Evolutionary conservation across 192 early-diverging fungal species (phyloP).

Genomic region (Diversispora eburnea): DNA sequence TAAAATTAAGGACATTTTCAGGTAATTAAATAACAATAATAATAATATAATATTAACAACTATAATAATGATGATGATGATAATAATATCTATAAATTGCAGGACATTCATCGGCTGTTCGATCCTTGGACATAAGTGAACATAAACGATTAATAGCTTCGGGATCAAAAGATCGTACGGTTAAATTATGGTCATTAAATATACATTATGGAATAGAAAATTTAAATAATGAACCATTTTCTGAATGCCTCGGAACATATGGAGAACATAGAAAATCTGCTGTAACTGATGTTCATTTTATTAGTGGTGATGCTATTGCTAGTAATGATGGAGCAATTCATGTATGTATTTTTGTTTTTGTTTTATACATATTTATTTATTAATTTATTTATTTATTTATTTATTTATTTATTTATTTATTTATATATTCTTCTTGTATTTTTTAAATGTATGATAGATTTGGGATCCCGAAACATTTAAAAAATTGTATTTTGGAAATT

Average conservation of each 20-base stretch:
- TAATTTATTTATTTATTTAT: no score
- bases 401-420: no score
- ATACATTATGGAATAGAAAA: conserved; percentile 54
- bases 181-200: conserved; percentile 63
- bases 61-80: background rate
- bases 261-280: conserved; percentile 49
- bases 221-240: conserved; percentile 44
- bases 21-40: conserved; percentile 31
- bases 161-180: conserved; percentile 57
- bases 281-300: conserved; percentile 50
- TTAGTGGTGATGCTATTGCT: conserved; percentile 49
- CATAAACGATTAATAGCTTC: conserved; percentile 51
- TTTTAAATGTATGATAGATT: conserved; percentile 31
- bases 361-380: no score
- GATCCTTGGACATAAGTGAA: conserved; percentile 52
- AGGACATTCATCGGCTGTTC: conserved; percentile 53
- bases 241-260: conserved; percentile 51
- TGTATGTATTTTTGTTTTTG: conserved; percentile 35
- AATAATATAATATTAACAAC: background rate
- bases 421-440: no score
- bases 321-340: conserved; percentile 60
- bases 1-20: conserved; percentile 55
- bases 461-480: conserved; percentile 58
- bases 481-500: conserved; percentile 46
- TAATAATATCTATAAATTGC: conserved; percentile 2